A percentile compares a stretch with the other conserved stretches of the same genome.
These are phyloP conservation scores for Trichoderma atroviride DNA, from an alignment of 2,329 filamentous ascomycete species.

Conservation along the genomic window DNA sequence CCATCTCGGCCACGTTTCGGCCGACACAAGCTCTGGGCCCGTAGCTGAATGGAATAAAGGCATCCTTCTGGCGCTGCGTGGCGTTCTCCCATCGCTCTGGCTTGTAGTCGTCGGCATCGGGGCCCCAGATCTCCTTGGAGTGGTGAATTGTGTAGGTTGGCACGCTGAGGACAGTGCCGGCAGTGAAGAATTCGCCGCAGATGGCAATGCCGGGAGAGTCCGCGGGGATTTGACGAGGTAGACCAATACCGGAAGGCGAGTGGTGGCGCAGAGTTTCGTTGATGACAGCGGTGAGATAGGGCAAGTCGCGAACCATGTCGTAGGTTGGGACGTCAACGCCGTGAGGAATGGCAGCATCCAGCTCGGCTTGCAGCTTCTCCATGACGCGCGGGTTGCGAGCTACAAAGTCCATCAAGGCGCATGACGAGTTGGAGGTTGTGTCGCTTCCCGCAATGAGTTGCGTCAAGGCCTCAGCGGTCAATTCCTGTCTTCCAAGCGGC, in stretches of 20 bases:
- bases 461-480: slow-evolving; percentile 86
- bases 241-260: slow-evolving; percentile 81
- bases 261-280: slow-evolving; percentile 86
- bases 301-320: slow-evolving; percentile 72
- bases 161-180: slow-evolving; percentile 75
- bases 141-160: slow-evolving; percentile 84
- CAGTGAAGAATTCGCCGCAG: slow-evolving; percentile 68
- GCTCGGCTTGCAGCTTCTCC: slow-evolving; percentile 70
- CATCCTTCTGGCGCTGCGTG: slow-evolving; percentile 69
- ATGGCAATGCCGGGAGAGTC: slow-evolving; percentile 66
- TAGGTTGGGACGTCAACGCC: slow-evolving; percentile 67
- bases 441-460: slow-evolving; percentile 82
- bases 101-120: slow-evolving; percentile 69
- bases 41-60: slow-evolving; percentile 75
- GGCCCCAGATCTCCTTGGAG: slow-evolving; percentile 71
- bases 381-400: slow-evolving; percentile 71
- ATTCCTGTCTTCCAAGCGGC: slow-evolving; percentile 73
- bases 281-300: slow-evolving; percentile 75
- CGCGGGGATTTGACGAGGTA: slow-evolving; percentile 72
- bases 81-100: slow-evolving; percentile 72
- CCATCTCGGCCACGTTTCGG: slow-evolving; percentile 85
- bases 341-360: slow-evolving; percentile 69
- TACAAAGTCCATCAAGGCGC: slow-evolving; percentile 79
- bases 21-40: slow-evolving; percentile 74
- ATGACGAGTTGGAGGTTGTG: slow-evolving; percentile 78